A percentile compares a stretch with the other conserved stretches of the same genome.
Conservation (phyloP, 108 stramenopile genomes). For the Seminavis robusta region DNA sequence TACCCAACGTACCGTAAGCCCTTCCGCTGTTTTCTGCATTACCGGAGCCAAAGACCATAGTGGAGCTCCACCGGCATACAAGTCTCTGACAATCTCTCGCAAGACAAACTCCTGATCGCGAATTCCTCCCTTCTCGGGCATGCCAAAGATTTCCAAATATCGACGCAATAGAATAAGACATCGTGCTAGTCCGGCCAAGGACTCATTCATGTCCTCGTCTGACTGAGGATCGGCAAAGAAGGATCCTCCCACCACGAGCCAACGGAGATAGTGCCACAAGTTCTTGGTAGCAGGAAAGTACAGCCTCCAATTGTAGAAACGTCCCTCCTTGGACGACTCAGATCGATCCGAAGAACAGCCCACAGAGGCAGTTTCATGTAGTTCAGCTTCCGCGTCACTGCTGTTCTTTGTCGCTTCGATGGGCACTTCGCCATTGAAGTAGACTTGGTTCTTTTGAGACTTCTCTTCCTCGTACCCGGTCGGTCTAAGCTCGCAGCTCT, state of each 20-base stretch:
- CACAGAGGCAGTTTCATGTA: too few relatives aligned
- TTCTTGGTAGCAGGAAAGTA: too few relatives aligned
- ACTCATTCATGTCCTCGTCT: background rate
- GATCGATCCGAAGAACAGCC: too few relatives aligned
- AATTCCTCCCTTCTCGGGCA: constrained; percentile 4
- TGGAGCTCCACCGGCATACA: constrained; percentile 21
- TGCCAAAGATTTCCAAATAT: background rate
- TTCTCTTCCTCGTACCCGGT: too few relatives aligned
- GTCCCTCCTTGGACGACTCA: too few relatives aligned
- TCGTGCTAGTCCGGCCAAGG: background rate
- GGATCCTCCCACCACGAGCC: background rate
- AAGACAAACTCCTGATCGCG: constrained; percentile 13
- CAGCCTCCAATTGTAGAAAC: too few relatives aligned
- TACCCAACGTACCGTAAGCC: too few relatives aligned
- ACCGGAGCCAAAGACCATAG: constrained; percentile 21
- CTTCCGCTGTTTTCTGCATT: constrained; percentile 24
- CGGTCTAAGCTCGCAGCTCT: too few relatives aligned
- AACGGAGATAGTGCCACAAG: background rate
- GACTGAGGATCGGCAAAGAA: background rate
- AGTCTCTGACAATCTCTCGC: constrained; percentile 4
- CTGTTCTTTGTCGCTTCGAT: too few relatives aligned
- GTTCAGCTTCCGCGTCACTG: too few relatives aligned
- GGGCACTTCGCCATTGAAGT: too few relatives aligned
- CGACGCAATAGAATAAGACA: background rate
- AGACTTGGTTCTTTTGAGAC: too few relatives aligned